A percentile compares a stretch with the other conserved stretches of the same genome.
Evolutionary conservation across 148 eudicot species (phyloP).

Genomic region (Chenopodium suecicum): DNA sequence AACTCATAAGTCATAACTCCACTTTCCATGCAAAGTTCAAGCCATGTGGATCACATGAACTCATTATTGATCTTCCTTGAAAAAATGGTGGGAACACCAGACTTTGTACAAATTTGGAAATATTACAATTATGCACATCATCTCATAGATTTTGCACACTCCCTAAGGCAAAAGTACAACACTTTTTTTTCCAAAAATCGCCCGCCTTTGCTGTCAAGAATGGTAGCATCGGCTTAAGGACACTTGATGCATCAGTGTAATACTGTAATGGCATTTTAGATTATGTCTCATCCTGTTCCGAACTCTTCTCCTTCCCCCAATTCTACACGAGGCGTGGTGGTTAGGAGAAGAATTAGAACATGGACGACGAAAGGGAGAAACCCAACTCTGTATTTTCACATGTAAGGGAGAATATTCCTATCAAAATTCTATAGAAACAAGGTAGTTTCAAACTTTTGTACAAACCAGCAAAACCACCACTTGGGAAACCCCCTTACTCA

Average conservation of each 20-base stretch:
- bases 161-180: background rate
- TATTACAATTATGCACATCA: background rate
- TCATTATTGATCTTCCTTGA: background rate
- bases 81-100: background rate
- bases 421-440: background rate
- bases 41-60: background rate
- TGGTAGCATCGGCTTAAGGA: background rate
- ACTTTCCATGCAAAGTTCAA: background rate
- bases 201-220: background rate
- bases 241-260: background rate
- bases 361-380: background rate
- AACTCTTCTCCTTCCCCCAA: background rate
- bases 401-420: background rate
- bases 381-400: too few relatives aligned
- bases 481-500: slow-evolving; percentile 9
- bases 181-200: background rate
- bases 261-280: background rate
- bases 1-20: background rate
- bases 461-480: slow-evolving; percentile 11
- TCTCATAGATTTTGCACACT: background rate
- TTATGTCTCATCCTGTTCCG: background rate
- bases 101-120: background rate
- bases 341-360: background rate
- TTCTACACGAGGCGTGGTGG: background rate
- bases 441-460: slow-evolving; percentile 12